phyloP scores from a whole-genome alignment of 106 monocot genomes.

The Apostasia ramifera region DNA sequence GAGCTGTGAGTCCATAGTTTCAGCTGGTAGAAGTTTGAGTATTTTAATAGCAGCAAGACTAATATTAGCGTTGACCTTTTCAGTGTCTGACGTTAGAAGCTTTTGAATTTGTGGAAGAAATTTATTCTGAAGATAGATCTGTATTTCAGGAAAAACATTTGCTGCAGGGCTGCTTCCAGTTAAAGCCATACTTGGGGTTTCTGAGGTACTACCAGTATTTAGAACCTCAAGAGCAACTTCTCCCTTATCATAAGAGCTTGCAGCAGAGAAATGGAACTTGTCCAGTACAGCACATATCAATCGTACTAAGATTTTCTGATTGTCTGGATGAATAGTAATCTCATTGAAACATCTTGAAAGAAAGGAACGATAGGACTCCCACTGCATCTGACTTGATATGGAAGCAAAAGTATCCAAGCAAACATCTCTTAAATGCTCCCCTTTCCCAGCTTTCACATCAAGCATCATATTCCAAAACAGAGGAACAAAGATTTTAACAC shows the following conservation, averaged over 20 bases:
- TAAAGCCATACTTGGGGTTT: not conserved
- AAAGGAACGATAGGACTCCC: slow-evolving; percentile 57
- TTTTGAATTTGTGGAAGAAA: slow-evolving; percentile 57
- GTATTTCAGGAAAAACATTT: slow-evolving; percentile 27
- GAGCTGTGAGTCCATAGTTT: slow-evolving; percentile 71
- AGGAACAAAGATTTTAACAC: slow-evolving; percentile 75
- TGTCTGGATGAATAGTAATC: slow-evolving; percentile 50
- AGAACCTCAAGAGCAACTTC: slow-evolving; percentile 1
- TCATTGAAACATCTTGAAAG: slow-evolving; percentile 68
- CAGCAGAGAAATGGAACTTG: slow-evolving; percentile 53
- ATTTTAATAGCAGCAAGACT: slow-evolving; percentile 77
- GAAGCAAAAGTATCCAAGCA: slow-evolving; percentile 74
- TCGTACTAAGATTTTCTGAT: slow-evolving; percentile 67
- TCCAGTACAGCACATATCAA: slow-evolving; percentile 72
- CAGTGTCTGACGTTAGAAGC: slow-evolving; percentile 52
- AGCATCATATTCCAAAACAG: slow-evolving; percentile 82
- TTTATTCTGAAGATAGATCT: slow-evolving; percentile 41
- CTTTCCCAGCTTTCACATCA: slow-evolving; percentile 77
- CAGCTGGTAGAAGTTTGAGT: slow-evolving; percentile 63
- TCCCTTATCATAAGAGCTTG: not conserved
- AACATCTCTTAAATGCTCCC: slow-evolving; percentile 68
- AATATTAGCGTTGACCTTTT: slow-evolving; percentile 66
- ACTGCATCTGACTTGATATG: slow-evolving; percentile 57
- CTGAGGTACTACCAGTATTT: not conserved
- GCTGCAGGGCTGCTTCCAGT: not conserved